Evolutionary conservation across 192 early-diverging fungal genomes (phyloP), one percentile per base, ranked within the genome.

Genomic region (Allomyces macrogynus): DNA sequence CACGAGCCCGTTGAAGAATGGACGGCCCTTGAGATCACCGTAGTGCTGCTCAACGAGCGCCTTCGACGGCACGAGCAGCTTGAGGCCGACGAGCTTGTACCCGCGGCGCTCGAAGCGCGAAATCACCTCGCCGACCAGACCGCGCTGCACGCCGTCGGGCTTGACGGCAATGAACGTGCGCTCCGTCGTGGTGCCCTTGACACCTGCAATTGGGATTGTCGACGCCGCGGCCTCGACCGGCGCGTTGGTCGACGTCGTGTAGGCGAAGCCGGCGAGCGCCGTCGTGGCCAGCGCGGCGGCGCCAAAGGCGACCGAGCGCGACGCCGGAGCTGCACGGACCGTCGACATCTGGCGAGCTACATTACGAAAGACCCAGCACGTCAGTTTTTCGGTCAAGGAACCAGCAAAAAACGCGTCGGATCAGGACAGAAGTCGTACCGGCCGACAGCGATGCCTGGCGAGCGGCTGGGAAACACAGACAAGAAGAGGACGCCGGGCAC

Each of bases 21-120:
- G 92, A 72, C 88, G 82, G 67, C 77, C 74, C 69, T 80, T 84
- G 62, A 88, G 79, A 72, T 95, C 91, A 49, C 76, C 87, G 68
- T 93, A 93, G 77, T 95, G 91, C 74, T 87, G 76, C 76, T 91
- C 85, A 72, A 87, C 88, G 61, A 88, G 74, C 8, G 67, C 71
- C 63, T 72, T 73, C 69, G 75, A 73, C 11, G 87, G 87, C 67
- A 74, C 79, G 66, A 84, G 63, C 61, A 85, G 77, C 81, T 91
- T 89, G 65, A 93, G 79, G 43, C 79, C 91, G 54, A 91, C 83
- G 23, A 93, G 84, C 78, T 93, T 92, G 84, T 90, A 93, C 23
- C 91, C 91, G 72, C 86, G 83, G 64, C 77, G 77, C 79, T 94
- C 89, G 75, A 92, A 94, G 32, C 92, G 86, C 43, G 69, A 68